Evolutionary conservation across 148 eudicot genomes (phyloP).

Genomic region (Polygonum maritimum): DNA sequence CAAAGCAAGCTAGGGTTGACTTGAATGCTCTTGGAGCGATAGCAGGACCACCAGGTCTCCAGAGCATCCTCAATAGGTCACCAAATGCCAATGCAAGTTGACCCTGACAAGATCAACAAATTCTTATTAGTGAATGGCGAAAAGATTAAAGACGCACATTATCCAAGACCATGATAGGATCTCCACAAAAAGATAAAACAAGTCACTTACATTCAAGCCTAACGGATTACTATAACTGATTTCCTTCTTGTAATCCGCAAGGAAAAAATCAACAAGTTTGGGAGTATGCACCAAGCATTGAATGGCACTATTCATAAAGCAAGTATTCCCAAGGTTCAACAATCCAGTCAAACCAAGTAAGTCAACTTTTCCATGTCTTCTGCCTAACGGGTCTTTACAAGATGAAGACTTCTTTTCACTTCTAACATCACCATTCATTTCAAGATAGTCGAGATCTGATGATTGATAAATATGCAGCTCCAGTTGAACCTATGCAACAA

Average conservation of each 20-base stretch:
- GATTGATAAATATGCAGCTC: constrained; percentile 60
- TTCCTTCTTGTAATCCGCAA: constrained; percentile 65
- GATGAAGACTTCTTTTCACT: constrained; percentile 17
- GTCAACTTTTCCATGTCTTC: constrained; percentile 23
- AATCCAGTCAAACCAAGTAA: constrained; percentile 77
- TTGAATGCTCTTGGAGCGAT: constrained; percentile 57
- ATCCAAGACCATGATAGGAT: background rate
- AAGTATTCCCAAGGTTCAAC: constrained; percentile 79
- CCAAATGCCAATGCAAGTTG: constrained; percentile 84
- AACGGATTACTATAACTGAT: constrained; percentile 64
- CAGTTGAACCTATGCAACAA: constrained; percentile 36
- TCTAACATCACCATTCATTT: constrained; percentile 41
- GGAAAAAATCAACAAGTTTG: constrained; percentile 78
- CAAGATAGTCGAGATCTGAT: constrained; percentile 19
- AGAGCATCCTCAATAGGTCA: constrained; percentile 62
- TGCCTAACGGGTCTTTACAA: constrained; percentile 13
- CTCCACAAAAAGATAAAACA: background rate
- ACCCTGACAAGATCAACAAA: constrained; percentile 35
- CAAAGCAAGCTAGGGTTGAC: constrained; percentile 50
- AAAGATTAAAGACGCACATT: constrained; percentile 1
- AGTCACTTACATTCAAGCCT: constrained; percentile 61
- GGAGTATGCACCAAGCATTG: constrained; percentile 92
- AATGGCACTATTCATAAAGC: constrained; percentile 85
- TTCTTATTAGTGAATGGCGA: background rate
- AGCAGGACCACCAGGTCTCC: constrained; percentile 53